phyloP scores from a whole-genome alignment of 2,329 filamentous ascomycete genomes.

The Bipolaris cookei region DNA sequence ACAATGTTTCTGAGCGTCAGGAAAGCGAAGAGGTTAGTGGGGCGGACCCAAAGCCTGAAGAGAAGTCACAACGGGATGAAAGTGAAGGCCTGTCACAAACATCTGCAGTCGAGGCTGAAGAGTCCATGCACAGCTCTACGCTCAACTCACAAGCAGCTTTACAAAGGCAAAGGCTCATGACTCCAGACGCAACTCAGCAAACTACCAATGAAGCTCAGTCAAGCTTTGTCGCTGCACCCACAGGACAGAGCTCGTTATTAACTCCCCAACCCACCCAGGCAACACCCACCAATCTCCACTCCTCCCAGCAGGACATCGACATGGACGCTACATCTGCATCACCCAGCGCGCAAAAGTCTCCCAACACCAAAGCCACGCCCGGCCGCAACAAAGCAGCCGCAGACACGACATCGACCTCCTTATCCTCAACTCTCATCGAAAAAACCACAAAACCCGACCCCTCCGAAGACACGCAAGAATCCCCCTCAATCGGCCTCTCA shows the following conservation, averaged over 20 bases:
- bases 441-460: slow-evolving; percentile 21
- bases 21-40: slow-evolving; percentile 2
- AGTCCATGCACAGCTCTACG: background rate
- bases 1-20: slow-evolving; percentile 9
- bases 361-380: slow-evolving; percentile 15
- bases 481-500: slow-evolving; percentile 47
- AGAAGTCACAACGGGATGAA: slow-evolving; percentile 14
- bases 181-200: slow-evolving; percentile 39
- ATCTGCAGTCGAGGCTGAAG: slow-evolving; percentile 6
- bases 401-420: slow-evolving; percentile 16
- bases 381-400: slow-evolving; percentile 18
- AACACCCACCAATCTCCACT: slow-evolving; percentile 27
- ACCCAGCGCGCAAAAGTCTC: slow-evolving; percentile 1
- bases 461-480: slow-evolving; percentile 12
- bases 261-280: slow-evolving; percentile 50
- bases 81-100: slow-evolving; percentile 19
- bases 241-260: slow-evolving; percentile 37
- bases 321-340: slow-evolving; percentile 2
- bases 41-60: slow-evolving; percentile 7
- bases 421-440: slow-evolving; percentile 13
- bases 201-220: slow-evolving; percentile 32
- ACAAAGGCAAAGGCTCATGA: slow-evolving; percentile 30
- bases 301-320: slow-evolving; percentile 30
- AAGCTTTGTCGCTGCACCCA: slow-evolving; percentile 9
- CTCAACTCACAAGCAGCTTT: slow-evolving; percentile 20